Conservation (phyloP, 148 eudicot genomes). For the Vaccinium myrtillus region DNA sequence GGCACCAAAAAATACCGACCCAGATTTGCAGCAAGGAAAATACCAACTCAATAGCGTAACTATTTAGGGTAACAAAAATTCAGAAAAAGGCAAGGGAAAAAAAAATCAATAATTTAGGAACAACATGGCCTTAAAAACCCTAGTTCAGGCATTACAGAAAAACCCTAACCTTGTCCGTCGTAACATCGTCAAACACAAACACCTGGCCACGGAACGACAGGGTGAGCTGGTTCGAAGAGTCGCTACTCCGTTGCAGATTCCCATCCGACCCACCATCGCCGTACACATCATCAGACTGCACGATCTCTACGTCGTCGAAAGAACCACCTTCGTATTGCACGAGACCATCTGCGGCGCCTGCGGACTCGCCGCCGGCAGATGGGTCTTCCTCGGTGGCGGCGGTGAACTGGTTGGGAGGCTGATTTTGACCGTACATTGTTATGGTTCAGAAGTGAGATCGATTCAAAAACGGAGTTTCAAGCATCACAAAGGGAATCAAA, state of each 20-base stretch:
- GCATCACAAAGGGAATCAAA: slow-evolving; percentile 12
- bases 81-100: too few relatives aligned
- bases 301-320: slow-evolving; percentile 29
- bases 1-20: too few relatives aligned
- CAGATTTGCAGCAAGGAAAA: too few relatives aligned
- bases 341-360: slow-evolving; percentile 20
- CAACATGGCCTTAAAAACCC: not conserved
- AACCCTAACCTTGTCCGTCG: slow-evolving; percentile 53
- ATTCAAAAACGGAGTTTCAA: slow-evolving; percentile 5
- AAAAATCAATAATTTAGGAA: too few relatives aligned
- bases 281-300: slow-evolving; percentile 20
- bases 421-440: slow-evolving; percentile 34
- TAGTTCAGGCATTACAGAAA: not conserved
- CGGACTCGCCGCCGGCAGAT: slow-evolving; percentile 26
- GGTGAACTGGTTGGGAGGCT: slow-evolving; percentile 22
- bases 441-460: not conserved
- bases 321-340: slow-evolving; percentile 21
- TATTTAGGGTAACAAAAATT: too few relatives aligned
- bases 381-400: slow-evolving; percentile 22
- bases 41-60: too few relatives aligned
- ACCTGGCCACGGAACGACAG: slow-evolving; percentile 65
- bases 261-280: slow-evolving; percentile 21
- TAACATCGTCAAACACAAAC: slow-evolving; percentile 68
- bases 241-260: slow-evolving; percentile 18
- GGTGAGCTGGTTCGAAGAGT: slow-evolving; percentile 50